Base-by-base conservation (phyloP, 129 eudicot species). In the Flaveria robusta region DNA sequence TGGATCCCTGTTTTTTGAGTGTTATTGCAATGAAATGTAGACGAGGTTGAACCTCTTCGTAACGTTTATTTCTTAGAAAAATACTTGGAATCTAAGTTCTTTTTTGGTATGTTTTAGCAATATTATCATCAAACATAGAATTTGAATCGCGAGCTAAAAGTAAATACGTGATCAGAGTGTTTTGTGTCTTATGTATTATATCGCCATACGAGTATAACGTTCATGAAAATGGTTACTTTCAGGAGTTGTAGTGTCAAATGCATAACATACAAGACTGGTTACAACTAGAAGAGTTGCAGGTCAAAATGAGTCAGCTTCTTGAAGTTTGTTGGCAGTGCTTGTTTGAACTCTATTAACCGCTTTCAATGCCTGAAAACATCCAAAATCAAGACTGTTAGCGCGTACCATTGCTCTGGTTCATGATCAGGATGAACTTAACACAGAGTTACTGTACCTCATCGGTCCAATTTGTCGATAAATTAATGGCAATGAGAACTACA, bases 401-500 rank as follows among this genome's bases (percentile, higher is more conserved):
- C 7, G 20, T 15, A 47, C 23, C 24, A 18, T 13, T 60, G 45
- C 54, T 27, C 18, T 26, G 41, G 79, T 56, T 24, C 51, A 31
- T 51, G 24, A 70, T 37, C 29, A 42, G 4, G 18, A 81, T 5
- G 46, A 69, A 47, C 59, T 47, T 23, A 16, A 72, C 67, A 3
- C 47, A 66, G 8, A 46, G 27, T 19, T 9, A 8, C 8, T 9
- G 43, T 72, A 87, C 96, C 90, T 85, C 90, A 65, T 59, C 46
- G 22, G 82, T 79, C 96, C 92, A 89, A 60, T 83, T 77, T 19
- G 96, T 87, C 52, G 74, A 80, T 58, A 89, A 23, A 68, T 85
- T 87, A 29, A 89, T 50, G 1, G 76, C 76, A 66, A 89, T 59
- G n/a, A 89, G 85, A 16, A 83, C 92, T 31, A 85, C 81, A 47